These are phyloP conservation scores for Penicillium coprophilum DNA, from an alignment of 495 filamentous ascomycete genomes.

Conservation along the genomic window DNA sequence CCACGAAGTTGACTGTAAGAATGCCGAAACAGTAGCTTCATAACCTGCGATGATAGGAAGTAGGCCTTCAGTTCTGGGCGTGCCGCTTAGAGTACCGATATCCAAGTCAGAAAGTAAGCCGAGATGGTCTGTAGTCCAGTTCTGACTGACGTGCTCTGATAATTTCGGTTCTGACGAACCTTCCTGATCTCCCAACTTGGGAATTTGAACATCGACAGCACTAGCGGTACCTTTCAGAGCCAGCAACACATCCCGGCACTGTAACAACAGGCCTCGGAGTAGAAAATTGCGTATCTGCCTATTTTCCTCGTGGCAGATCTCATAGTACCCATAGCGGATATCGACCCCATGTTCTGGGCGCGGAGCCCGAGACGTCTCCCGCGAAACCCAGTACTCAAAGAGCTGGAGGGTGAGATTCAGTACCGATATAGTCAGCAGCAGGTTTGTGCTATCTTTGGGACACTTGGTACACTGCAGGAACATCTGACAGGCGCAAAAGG, in stretches of 20 bases:
- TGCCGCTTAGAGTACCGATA: slow-evolving; percentile 1
- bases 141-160: slow-evolving; percentile 4
- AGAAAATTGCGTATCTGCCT: slow-evolving; percentile 36
- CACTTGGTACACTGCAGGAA: slow-evolving; percentile 42
- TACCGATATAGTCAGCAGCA: slow-evolving; percentile 35
- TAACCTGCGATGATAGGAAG: slow-evolving; percentile 37
- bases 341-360: slow-evolving; percentile 23
- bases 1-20: slow-evolving; percentile 32
- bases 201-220: slow-evolving; percentile 5
- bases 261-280: slow-evolving; percentile 30
- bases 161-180: slow-evolving; percentile 6
- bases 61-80: slow-evolving; percentile 27
- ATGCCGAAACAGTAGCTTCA: slow-evolving; percentile 35
- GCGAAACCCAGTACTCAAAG: slow-evolving; percentile 39
- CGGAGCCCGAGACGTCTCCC: slow-evolving; percentile 22
- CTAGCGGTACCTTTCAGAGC: slow-evolving; percentile 27
- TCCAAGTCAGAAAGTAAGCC: slow-evolving; percentile 13
- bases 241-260: slow-evolving; percentile 33
- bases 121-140: slow-evolving; percentile 15
- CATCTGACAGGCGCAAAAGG: slow-evolving; percentile 34
- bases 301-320: slow-evolving; percentile 37
- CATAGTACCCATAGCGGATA: slow-evolving; percentile 43
- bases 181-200: slow-evolving; percentile 19
- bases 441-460: slow-evolving; percentile 35
- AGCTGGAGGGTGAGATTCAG: slow-evolving; percentile 39